A percentile compares a stretch with the other conserved stretches of the same genome.
Conservation (phyloP, 495 filamentous ascomycete genomes). For the Aspergillus steynii region DNA sequence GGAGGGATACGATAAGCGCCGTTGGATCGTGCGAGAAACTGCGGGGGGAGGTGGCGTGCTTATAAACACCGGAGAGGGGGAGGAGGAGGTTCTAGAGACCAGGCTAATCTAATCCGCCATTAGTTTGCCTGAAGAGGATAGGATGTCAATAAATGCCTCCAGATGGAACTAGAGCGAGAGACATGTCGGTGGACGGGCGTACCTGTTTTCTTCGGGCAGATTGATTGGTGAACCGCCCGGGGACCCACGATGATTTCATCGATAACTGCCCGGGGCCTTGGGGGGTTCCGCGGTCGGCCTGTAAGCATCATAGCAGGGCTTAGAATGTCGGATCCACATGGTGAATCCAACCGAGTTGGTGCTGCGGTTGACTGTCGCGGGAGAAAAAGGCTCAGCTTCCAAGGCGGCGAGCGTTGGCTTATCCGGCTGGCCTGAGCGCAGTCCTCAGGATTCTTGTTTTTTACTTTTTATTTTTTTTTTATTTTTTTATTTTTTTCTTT, state of each 20-base stretch:
- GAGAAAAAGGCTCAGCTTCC: too few species aligned
- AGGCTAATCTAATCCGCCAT: not conserved
- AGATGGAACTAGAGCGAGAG: not conserved
- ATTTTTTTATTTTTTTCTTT: too few species aligned
- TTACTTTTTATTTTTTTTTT: too few species aligned
- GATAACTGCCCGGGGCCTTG: not conserved
- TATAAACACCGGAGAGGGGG: not conserved
- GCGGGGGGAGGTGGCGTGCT: not conserved
- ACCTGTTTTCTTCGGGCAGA: not conserved
- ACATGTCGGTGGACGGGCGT: too few species aligned
- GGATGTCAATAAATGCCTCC: not conserved
- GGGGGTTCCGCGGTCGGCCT: too few species aligned
- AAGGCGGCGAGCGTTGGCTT: too few species aligned
- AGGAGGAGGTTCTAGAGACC: not conserved
- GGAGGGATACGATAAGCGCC: not conserved
- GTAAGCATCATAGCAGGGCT: too few species aligned
- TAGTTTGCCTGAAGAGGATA: not conserved
- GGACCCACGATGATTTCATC: not conserved
- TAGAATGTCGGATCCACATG: too few species aligned
- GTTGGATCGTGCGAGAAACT: not conserved
- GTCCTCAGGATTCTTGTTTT: too few species aligned
- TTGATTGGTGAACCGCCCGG: not conserved
- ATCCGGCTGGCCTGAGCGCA: too few species aligned
- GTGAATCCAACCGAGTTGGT: too few species aligned
- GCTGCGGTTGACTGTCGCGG: too few species aligned